Percentiles rank a stretch among this genome's conserved stretches.
phyloP scores from a whole-genome alignment of 768 basidiomycete species.

The Thelephora aurantiotincta region DNA sequence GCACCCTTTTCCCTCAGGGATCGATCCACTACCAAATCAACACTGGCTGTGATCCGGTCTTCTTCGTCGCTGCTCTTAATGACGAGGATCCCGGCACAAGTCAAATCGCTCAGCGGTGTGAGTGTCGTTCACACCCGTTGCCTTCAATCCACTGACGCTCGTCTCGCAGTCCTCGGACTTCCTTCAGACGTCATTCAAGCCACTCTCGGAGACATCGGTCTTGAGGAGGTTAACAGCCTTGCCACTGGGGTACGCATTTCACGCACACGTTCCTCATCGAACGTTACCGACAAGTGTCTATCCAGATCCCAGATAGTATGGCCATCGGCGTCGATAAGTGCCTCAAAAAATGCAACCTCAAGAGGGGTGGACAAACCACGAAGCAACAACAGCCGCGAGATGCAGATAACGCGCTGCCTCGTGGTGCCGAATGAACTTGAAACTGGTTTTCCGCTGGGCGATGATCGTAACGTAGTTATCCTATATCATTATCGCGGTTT shows the following conservation, averaged over 20 bases:
- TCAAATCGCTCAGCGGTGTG: conserved; percentile 15
- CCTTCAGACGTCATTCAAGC: conserved; percentile 16
- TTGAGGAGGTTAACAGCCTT: conserved; percentile 14
- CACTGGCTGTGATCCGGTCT: conserved; percentile 14
- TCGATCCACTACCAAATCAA: conserved; percentile 18
- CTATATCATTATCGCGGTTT: no score
- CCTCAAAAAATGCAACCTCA: conserved; percentile 14
- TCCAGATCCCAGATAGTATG: conserved; percentile 18
- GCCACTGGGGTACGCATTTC: conserved; percentile 10
- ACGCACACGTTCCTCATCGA: neutral
- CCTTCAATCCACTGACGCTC: neutral
- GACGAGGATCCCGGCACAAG: conserved; percentile 15
- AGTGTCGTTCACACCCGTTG: conserved; percentile 1
- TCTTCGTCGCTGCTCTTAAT: conserved; percentile 17
- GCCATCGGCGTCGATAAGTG: conserved; percentile 16
- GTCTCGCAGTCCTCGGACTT: conserved; percentile 12
- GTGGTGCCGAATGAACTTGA: neutral
- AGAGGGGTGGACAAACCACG: conserved; percentile 12
- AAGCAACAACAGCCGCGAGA: conserved; percentile 13
- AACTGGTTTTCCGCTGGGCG: no score
- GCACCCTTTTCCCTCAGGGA: conserved; percentile 15
- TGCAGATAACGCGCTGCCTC: neutral
- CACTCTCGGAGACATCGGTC: conserved; percentile 16
- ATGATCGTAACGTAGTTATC: no score
- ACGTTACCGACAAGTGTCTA: neutral